Conservation (phyloP, 202 grass and related monocot genomes). For the Zizania palustris region DNA sequence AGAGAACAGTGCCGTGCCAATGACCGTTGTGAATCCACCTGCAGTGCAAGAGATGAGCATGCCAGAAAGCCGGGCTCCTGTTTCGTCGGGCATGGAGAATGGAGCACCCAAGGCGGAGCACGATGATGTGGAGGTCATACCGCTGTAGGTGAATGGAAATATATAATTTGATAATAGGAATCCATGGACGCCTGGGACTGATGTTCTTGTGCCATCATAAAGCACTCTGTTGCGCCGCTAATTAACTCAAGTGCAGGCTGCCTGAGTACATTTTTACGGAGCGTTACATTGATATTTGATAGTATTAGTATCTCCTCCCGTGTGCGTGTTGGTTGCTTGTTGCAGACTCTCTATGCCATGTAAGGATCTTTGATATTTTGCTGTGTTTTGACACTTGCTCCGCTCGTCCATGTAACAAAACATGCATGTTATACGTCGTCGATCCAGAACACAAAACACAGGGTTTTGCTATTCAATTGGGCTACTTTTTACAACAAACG, state of each 20-base stretch:
- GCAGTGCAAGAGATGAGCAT: constrained; percentile 80
- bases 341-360: too few relatives aligned
- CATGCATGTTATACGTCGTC: too few relatives aligned
- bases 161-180: constrained; percentile 3
- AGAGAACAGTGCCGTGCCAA: constrained; percentile 52
- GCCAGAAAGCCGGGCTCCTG: constrained; percentile 40
- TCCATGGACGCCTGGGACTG: not conserved
- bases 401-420: too few relatives aligned
- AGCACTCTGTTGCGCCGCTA: not conserved
- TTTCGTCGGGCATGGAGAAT: constrained; percentile 16
- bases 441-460: too few relatives aligned
- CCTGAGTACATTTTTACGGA: not conserved
- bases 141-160: constrained; percentile 47
- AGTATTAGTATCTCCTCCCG: too few relatives aligned
- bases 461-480: too few relatives aligned
- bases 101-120: constrained; percentile 39
- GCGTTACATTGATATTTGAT: too few relatives aligned
- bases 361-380: too few relatives aligned
- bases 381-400: too few relatives aligned
- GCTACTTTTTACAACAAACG: too few relatives aligned
- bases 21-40: constrained; percentile 80
- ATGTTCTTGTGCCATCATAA: not conserved
- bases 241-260: not conserved
- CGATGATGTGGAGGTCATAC: constrained; percentile 69
- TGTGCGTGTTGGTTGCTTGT: too few relatives aligned